Base-by-base conservation (phyloP, 768 basidiomycete species). In the Terana coerulea region DNA sequence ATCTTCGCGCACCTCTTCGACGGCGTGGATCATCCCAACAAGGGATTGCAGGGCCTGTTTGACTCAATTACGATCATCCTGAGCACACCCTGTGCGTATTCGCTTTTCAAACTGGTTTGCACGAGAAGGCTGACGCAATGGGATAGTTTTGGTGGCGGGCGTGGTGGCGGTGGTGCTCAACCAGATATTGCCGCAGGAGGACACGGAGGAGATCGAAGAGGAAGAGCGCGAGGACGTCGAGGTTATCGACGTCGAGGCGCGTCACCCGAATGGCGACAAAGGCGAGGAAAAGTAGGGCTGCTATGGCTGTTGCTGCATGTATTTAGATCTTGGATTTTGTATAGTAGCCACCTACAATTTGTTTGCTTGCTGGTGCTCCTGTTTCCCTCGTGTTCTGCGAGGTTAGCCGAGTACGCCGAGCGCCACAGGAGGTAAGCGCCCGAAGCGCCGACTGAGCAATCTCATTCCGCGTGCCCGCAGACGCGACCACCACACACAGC, bases 1-100 rank as follows among this genome's bases (percentile, higher is more conserved):
- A 78, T 86, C 29, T 87, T 87, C 59, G 81, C 77, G 3, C 77
- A 86, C 62, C 69, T 91, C 19, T 91, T 91, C 53, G 83, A 86
- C 22, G 69, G 78, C 12, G 82, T 91, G 1, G 57, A 61, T 0
- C 68, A 75, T 41, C 72, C 80, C 5, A 79, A 65, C 50, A 71
- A 68, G 28, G 85, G 82, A 0, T 68, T 91, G 19, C 68, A 76
- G 54, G 88, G 89, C 0, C 70, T 92, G 41, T 79, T 94, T 54
- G 73, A 83, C 61, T 86, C 86, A 4, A 88, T 92, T 54, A 84
- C 85, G 28, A 92, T 93, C 60, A 69, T 92, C 31, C 67, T 92
- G 50, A 84, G 80, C 54, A 91, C 89, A 1, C 91, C 89, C 31
- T 92, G 89, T 89, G 65, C 74, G 85, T 68, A 10, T 10, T 35